Evolutionary conservation across 2,329 filamentous ascomycete species (phyloP).

Genomic region (Botrytis deweyae): DNA sequence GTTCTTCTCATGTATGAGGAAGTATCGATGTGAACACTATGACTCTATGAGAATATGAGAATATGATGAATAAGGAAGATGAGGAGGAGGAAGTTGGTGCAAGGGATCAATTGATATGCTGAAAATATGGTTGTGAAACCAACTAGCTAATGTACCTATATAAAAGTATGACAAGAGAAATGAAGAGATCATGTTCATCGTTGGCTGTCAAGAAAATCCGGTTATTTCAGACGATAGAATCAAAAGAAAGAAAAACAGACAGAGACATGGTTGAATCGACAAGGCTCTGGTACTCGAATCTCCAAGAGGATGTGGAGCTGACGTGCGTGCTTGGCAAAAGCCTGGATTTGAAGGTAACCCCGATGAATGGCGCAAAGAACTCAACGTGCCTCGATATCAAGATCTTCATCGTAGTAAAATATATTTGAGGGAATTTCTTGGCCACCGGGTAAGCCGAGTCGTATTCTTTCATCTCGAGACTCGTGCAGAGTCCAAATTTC

Average conservation of each 20-base stretch:
- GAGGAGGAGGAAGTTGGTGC: background rate
- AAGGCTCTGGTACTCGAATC: background rate
- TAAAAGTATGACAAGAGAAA: background rate
- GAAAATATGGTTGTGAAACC: background rate
- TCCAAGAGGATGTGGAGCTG: background rate
- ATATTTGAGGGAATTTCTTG: background rate
- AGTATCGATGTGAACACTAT: background rate
- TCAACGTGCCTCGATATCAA: background rate
- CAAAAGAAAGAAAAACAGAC: background rate
- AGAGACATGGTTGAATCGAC: background rate
- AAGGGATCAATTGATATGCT: background rate
- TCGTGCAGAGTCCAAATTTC: background rate
- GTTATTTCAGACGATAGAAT: background rate
- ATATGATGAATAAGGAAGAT: fast-evolving
- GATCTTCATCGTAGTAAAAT: background rate
- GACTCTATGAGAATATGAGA: too few relatives aligned
- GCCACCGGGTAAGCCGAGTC: background rate
- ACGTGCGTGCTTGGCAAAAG: background rate
- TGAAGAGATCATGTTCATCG: background rate
- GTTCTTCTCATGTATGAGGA: background rate
- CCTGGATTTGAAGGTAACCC: background rate
- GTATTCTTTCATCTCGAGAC: slow-evolving; percentile 13
- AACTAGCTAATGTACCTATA: background rate
- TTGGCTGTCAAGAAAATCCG: background rate
- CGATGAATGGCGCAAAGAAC: background rate